Evolutionary conservation across 164 flowering plant species (phyloP), one percentile per base, ranked within the genome.

Genomic region (Stephania japonica): DNA sequence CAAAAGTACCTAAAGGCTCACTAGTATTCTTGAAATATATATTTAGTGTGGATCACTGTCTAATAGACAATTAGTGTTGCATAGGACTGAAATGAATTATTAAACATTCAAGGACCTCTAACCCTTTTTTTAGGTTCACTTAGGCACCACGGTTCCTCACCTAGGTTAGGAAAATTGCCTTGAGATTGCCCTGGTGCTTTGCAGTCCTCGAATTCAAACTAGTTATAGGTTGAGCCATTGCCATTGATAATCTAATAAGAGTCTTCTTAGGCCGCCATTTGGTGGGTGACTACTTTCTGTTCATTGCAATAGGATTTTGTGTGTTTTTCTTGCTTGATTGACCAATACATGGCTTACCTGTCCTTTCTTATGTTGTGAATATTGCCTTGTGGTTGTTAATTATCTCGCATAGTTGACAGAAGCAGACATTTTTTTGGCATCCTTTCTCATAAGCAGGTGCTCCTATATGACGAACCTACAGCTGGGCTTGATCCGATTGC

Each of bases 401-500:
- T 38, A 5, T 7, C 8, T 19, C 2, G 16, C 59, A 47, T 8
- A 23, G 72, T 50, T 66, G n/a, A 2, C 21, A 19, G 18, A 38
- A 43, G 19, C 18, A 49, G 1, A 50, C 49, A 64, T 21, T 64
- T 65, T 65, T 24, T 69, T 75, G 59, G 16, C 44, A 21, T 61
- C 7, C 7, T 27, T 25, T 53, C 61, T 53, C 9, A 26, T 67
- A 21, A 72, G 14, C 84, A 94, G 98, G 97, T 95, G 70, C 90
- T 95, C 24, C 81, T 95, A 78, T 95, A 91, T 79, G 99, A 95
- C 76, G 98, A 95, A 82, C 99, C 99, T 75, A 95, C 99, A 10
- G 99, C 99, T 50, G 99, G 99, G 62, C 98, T 95, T 76, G 99
- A 95, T 80, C 99, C 99, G 9, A 95, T 95, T 81, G 99, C 99